Evolutionary conservation across 2,329 filamentous ascomycete genomes (phyloP), one percentile per base, ranked within the genome.

Genomic region (Botryosphaeria dothidea): DNA sequence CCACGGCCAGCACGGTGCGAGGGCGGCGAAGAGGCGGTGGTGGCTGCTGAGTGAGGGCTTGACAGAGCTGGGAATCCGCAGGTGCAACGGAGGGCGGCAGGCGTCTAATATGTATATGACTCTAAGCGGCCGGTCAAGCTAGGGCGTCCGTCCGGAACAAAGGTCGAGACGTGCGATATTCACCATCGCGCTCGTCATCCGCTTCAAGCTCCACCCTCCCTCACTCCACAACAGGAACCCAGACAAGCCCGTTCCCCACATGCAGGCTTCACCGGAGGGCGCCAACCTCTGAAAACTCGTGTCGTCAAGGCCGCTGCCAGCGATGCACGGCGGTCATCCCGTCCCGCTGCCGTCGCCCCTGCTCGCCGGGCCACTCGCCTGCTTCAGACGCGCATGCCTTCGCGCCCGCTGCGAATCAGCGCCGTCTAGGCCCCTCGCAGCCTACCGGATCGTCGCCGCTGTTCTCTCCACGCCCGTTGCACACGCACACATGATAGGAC

Each of bases 161-260:
- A 62, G 58, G 45, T 62, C 58, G 58, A 62, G 58, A 62, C n/a
- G n/a, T n/a, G 46, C 58, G 58, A 62, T 62, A 60, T 60, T 62
- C 58, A 19, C 38, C 58, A 41, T 36, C 45, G n/a, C 54, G 61
- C 61, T 52, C 61, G 51, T 63, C 61, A 63, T 63, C 25, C 38
- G 48, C 36, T 51, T 51, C 58, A 62, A n/a, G 58, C 38, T 62
- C 58, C 58, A 62, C 56, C n/a, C 49, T 13, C 58, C 21, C 29
- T 62, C 58, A 62, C 58, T 27, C 58, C 58, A 62, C 58, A 45
- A n/a, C n/a, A n/a, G n/a, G n/a, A n/a, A n/a, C n/a, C 19, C 23
- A 34, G 21, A 27, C 45, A 41, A 29, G 58, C 58, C 21, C 31
- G 31, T 62, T 61, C 58, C 38, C 58, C 58, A 62, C 58, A 51